phyloP scores from a whole-genome alignment of 2,329 filamentous ascomycete genomes.

The Capronia americana region DNA sequence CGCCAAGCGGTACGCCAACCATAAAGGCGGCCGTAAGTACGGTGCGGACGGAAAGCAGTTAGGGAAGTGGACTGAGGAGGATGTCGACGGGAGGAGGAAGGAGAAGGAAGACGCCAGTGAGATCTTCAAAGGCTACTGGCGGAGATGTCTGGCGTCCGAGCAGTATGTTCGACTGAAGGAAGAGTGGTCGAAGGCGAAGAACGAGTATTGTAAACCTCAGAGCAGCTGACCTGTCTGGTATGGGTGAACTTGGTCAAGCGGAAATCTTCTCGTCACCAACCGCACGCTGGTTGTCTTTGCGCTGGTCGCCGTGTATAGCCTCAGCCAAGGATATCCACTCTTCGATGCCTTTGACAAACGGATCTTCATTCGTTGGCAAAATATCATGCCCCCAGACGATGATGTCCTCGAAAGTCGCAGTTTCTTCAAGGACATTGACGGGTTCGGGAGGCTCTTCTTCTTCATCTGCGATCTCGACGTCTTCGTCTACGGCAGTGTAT shows the following conservation, averaged over 20 bases:
- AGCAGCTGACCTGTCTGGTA: not conserved
- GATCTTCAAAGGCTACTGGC: conserved; percentile 40
- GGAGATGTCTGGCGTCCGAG: conserved; percentile 46
- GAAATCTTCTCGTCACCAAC: not conserved
- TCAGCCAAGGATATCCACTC: conserved; percentile 82
- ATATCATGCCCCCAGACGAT: conserved; percentile 85
- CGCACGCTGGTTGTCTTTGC: not conserved
- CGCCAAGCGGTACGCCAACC: conserved; percentile 65
- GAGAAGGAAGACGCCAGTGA: conserved; percentile 42
- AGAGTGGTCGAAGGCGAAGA: conserved; percentile 44
- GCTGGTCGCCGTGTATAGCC: conserved; percentile 57
- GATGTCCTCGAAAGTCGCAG: conserved; percentile 74
- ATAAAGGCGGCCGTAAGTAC: conserved; percentile 63
- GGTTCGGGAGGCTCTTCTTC: conserved; percentile 56
- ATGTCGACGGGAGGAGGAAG: conserved; percentile 47
- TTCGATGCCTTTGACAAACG: conserved; percentile 74
- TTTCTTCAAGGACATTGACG: conserved; percentile 64
- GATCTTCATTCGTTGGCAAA: conserved; percentile 68
- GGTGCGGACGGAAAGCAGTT: conserved; percentile 45
- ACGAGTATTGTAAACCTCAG: conserved; percentile 25
- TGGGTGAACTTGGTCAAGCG: conserved; percentile 6
- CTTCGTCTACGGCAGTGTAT: conserved; percentile 36
- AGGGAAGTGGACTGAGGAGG: conserved; percentile 44
- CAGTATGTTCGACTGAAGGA: conserved; percentile 59
- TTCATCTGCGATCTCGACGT: conserved; percentile 47